Percentiles rank a stretch among this genome's conserved stretches.
These are phyloP conservation scores for Echium plantagineum DNA, from an alignment of 257 asterid genomes.

Conservation along the genomic window DNA sequence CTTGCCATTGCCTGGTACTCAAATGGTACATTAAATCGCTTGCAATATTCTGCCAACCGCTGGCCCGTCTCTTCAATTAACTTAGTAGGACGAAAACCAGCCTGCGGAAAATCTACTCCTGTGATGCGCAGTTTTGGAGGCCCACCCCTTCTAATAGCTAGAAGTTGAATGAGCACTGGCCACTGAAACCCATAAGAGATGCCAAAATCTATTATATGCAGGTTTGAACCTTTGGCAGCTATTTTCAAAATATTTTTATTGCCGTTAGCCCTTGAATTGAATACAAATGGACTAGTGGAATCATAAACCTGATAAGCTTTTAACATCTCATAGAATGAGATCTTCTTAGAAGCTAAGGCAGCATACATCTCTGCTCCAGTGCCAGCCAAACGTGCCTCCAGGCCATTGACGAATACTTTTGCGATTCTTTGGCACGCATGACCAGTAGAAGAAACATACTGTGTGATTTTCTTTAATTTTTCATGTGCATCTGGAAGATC, in stretches of 20 bases:
- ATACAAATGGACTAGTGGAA: neutral
- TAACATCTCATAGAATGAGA: neutral
- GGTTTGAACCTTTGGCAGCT: neutral
- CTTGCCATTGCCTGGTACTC: neutral
- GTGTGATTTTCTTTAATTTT: neutral
- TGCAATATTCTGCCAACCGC: neutral
- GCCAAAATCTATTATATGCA: neutral
- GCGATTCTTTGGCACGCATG: neutral
- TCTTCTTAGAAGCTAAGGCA: neutral
- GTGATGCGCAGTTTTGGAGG: neutral
- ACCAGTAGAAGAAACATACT: neutral
- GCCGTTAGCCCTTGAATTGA: neutral
- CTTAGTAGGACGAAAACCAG: neutral
- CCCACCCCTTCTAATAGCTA: neutral
- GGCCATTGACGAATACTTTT: neutral
- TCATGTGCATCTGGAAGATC: neutral
- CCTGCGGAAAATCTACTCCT: neutral
- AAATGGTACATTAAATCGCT: neutral
- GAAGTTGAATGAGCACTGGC: neutral
- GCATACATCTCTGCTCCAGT: neutral
- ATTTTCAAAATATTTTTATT: neutral
- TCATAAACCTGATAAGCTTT: neutral
- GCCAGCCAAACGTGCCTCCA: neutral
- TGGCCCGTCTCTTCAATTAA: neutral
- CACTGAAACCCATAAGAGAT: neutral